Evolutionary conservation across 495 filamentous ascomycete genomes (phyloP), one percentile per base, ranked within the genome.

Genomic region (Articulospora tetracladia): DNA sequence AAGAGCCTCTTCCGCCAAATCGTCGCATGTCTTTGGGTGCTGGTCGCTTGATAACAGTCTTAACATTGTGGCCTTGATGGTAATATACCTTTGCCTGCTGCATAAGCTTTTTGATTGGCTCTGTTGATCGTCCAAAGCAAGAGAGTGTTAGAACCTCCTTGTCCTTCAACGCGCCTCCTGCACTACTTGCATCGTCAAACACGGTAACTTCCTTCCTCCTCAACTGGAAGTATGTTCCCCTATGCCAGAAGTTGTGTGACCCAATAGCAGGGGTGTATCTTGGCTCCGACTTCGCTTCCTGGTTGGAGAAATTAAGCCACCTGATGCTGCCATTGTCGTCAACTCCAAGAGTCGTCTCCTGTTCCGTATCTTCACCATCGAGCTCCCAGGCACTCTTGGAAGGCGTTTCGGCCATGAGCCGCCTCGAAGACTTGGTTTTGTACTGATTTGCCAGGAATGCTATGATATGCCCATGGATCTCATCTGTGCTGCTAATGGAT

Each of bases 101-200:
- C 22, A 90, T 74, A 1, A 89, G 73, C 17, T 76, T 66, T 69
- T 87, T 88, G 71, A 89, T 84, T 6, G 86, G 86, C 15, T 83
- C 72, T 50, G 76, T 77, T n/a, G 74, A 75, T 8, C 77, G 69
- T 10, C 79, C 79, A 36, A 80, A 64, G 57, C 80, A 82, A 25
- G 70, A 76, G 11, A 83, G 61, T 23, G 70, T 72, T 6, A 78
- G 66, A 20, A 73, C 56, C 46, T 79, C 73, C 46, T 80, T 72
- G 47, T 79, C 74, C 51, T 66, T 65, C 17, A 71, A 64, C 53
- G 52, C 57, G 53, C 51, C 46, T 24, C 12, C 60, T 46, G 69
- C 51, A 17, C 53, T 49, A 32, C 61, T 55, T 25, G 59, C 22
- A 17, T 65, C 59, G 27, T 65, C 62, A 58, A 69, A 66, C 48